A percentile compares a stretch with the other conserved stretches of the same genome.
Conservation (phyloP, 495 filamentous ascomycete genomes). For the Darksidea phi region DNA sequence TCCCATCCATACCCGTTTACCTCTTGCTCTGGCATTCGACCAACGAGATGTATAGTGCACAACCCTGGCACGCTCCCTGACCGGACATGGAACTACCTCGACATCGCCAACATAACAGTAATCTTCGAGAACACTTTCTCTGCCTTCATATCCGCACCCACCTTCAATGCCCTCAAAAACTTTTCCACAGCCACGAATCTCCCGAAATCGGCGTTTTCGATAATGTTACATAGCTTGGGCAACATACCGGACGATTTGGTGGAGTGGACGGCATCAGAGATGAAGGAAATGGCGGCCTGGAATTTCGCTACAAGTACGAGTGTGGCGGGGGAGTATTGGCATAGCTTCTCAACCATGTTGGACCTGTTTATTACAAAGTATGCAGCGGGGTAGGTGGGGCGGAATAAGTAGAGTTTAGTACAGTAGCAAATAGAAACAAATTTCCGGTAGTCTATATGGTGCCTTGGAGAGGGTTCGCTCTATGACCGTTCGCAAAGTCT, state of each 20-base stretch:
- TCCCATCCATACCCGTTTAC: background rate
- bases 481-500: no score
- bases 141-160: conserved; percentile 9
- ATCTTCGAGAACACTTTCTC: conserved; percentile 28
- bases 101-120: conserved; percentile 29
- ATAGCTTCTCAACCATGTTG: conserved; percentile 27
- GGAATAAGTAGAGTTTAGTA: no score
- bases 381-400: conserved; percentile 5
- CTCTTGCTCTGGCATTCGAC: background rate
- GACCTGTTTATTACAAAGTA: conserved; percentile 4
- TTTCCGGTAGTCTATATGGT: no score
- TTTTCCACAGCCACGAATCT: background rate
- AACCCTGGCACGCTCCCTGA: conserved; percentile 28
- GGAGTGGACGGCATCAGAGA: conserved; percentile 15
- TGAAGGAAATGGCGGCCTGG: conserved; percentile 25
- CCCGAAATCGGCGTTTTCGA: conserved; percentile 2
- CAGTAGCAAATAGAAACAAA: no score
- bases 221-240: conserved; percentile 25
- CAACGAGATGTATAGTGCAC: conserved; percentile 5
- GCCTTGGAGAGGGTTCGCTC: no score
- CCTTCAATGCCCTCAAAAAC: conserved; percentile 15
- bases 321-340: conserved; percentile 17
- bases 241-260: conserved; percentile 22
- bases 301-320: conserved; percentile 14
- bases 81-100: conserved; percentile 27